Base-by-base conservation (phyloP, 2,329 filamentous ascomycete species). In the Dothideomycetidae sp. region DNA sequence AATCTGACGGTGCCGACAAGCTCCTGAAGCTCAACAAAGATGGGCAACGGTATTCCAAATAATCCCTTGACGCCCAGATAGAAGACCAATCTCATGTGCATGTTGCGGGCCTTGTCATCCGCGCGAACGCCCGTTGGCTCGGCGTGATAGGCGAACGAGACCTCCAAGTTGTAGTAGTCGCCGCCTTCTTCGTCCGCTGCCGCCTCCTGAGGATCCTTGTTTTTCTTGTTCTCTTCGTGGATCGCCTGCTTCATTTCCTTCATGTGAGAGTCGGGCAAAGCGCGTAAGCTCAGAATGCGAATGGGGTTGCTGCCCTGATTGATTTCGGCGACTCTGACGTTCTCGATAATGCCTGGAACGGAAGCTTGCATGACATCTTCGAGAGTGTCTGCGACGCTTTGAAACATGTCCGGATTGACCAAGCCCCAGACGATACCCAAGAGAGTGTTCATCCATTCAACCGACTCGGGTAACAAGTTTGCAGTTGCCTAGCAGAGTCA, bases 321-420 rank as follows among this genome's bases (percentile, higher is more conserved):
- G 49, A 98, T 93, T 49, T 94, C 86, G 42, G 86, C 85, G 14
- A 96, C 83, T 47, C 88, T 81, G 31, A 98, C 85, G 47, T 93
- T 90, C 56, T 96, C 86, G 46, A 98, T 85, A 28, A 96, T 64
- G 2, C 80, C 76, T 0, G 90, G 90, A 0, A 94, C 81, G 0
- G 84, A 93, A 13, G 86, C 88, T 55, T 92, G 85, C 88, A 96
- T 96, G 47, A 96, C 81, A 55, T 96, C 88, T 59, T 90, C 82
- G 4, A 90, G 71, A 10, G 82, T 94, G 53, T 96, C 90, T n/a
- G 86, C 86, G 5, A 94, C 73, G 4, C 74, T 73, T n/a, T 74
- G 66, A 56, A 98, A 90, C 81, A 96, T 92, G 30, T 96, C 88
- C 0, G 90, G 88, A 52, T 96, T 92, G 45, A 94, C 77, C 3